Evolutionary conservation across 202 grass and related monocot genomes (phyloP).

Genomic region (Panicum virgatum): DNA sequence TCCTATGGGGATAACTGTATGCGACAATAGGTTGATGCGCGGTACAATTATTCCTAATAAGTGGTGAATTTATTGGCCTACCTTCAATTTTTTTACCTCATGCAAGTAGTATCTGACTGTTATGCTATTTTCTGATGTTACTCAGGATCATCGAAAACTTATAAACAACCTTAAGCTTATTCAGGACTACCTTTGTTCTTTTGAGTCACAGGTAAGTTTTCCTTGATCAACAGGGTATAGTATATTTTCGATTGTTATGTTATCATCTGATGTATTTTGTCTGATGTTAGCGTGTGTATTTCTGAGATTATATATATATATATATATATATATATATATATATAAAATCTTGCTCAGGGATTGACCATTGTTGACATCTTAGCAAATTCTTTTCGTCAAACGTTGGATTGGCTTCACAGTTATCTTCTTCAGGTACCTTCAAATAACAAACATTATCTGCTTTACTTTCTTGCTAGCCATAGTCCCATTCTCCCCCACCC

Average conservation of each 20-base stretch:
- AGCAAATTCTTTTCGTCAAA: slow-evolving; percentile 93
- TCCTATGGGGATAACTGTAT: not conserved
- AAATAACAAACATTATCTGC: not conserved
- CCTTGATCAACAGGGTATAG: not conserved
- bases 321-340: not conserved
- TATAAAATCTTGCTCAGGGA: slow-evolving; percentile 53
- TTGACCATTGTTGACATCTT: slow-evolving; percentile 85
- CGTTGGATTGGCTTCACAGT: slow-evolving; percentile 85
- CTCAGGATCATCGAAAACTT: slow-evolving; percentile 84
- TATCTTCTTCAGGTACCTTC: slow-evolving; percentile 88
- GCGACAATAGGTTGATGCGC: not conserved
- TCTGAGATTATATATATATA: slow-evolving; percentile 3
- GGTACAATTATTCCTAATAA: slow-evolving; percentile 13
- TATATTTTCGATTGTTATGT: not conserved
- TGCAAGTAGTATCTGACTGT: slow-evolving; percentile 2
- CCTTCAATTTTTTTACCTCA: slow-evolving; percentile 7
- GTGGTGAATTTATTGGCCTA: not conserved
- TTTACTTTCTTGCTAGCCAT: not conserved
- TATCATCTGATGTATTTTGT: slow-evolving; percentile 12
- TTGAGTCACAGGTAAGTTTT: slow-evolving; percentile 77
- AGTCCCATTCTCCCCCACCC: not conserved
- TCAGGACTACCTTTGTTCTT: slow-evolving; percentile 98
- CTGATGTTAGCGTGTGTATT: slow-evolving; percentile 8
- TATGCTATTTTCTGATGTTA: slow-evolving; percentile 30
- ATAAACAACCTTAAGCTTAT: slow-evolving; percentile 92